Evolutionary conservation across 805 yeast genomes (phyloP), one percentile per base, ranked within the genome.

Genomic region (Suhomyces emberorum): DNA sequence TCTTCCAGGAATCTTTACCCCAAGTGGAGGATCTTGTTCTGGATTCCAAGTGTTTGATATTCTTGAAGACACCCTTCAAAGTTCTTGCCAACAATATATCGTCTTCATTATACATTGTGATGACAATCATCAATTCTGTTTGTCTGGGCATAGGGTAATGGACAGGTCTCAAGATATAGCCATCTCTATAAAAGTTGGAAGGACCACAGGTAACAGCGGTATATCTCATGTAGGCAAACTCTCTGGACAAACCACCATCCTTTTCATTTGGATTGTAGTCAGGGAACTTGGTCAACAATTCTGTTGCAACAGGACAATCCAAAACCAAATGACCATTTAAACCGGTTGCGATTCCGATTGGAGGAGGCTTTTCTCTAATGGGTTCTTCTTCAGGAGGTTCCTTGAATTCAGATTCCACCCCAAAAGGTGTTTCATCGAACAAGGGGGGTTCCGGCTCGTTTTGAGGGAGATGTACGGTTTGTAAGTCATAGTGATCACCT

Each of bases 241-340:
- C 83, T 51, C 74, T 51, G n/a, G 65, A 55, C 38, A 67, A 56
- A 1, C 71, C 72, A 3, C 69, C 70, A 40, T 64, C 70, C 28
- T 57, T 58, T 12, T 47, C 51, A 6, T 39, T 53, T 3, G 59
- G 47, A 16, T 53, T 48, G 39, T 63, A 67, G 42, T 65, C 71
- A 9, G 69, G 70, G 39, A 65, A 67, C 40, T 66, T 68, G 12
- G 64, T 47, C 28, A 83, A 62, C 34, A 88, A 69, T 32, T 77
- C 72, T 20, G 77, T 74, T n/a, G 95, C 80, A 1, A 88, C 89
- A 8, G 95, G 95, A 54, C 95, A 88, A 60, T 88, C 96, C 41
- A 88, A 72, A 22, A 88, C 86, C 54, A 88, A 74, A 53, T 88
- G 88, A 38, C 95, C 96, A 38, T 69, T 63, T 38, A 58, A 56